These are phyloP conservation scores for Penicillium cataractarum DNA, from an alignment of 495 filamentous ascomycete genomes.

Conservation along the genomic window DNA sequence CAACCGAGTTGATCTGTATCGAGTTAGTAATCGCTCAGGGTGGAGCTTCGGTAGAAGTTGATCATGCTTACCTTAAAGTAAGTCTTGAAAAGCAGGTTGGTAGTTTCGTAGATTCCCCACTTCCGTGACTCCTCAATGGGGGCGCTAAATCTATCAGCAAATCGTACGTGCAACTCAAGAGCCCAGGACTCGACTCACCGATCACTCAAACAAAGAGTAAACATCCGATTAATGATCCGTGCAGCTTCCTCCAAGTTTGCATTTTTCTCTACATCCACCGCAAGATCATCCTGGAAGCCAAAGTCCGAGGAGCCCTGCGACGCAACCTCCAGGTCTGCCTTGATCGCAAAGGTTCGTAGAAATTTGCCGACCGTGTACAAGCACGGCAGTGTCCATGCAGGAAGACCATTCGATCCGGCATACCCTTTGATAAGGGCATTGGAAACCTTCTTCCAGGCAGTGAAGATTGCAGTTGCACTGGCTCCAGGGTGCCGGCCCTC, in stretches of 20 bases:
- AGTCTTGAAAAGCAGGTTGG: constrained; percentile 94
- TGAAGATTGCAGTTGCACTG: constrained; percentile 76
- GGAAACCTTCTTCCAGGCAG: constrained; percentile 79
- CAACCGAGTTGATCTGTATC: constrained; percentile 72
- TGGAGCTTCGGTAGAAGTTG: background rate
- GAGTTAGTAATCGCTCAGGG: constrained; percentile 9
- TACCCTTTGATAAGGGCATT: constrained; percentile 76
- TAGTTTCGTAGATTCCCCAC: constrained; percentile 94
- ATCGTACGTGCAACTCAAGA: constrained; percentile 9
- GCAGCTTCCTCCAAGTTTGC: constrained; percentile 88
- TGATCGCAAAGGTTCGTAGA: constrained; percentile 83
- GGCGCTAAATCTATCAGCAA: constrained; percentile 60
- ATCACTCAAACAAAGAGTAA: constrained; percentile 84
- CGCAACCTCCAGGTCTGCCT: constrained; percentile 66
- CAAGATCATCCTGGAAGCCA: constrained; percentile 74
- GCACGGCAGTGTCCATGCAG: constrained; percentile 86
- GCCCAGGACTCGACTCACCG: constrained; percentile 59
- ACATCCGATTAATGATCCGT: constrained; percentile 83
- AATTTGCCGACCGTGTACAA: constrained; percentile 84
- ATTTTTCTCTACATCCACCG: constrained; percentile 70
- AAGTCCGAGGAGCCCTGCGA: constrained; percentile 43
- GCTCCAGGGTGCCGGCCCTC: constrained; percentile 50
- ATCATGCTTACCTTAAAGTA: constrained; percentile 74
- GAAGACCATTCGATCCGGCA: constrained; percentile 61
- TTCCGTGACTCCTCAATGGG: constrained; percentile 88